Evolutionary conservation across 306 rosid species (phyloP).

Genomic region (Ormosia emarginata): DNA sequence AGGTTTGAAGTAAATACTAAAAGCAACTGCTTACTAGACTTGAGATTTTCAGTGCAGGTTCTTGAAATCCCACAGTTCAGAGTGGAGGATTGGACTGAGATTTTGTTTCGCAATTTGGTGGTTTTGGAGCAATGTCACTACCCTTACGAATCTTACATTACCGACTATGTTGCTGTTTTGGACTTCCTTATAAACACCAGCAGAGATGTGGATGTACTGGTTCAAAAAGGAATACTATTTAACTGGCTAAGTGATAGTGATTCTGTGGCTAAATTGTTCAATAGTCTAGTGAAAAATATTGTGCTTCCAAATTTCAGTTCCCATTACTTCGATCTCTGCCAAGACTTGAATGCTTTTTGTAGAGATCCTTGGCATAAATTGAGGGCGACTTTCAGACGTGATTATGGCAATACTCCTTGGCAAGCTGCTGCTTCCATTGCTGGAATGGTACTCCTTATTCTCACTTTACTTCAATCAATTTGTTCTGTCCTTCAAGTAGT

Average conservation of each 20-base stretch:
- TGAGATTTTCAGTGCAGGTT: slow-evolving; percentile 19
- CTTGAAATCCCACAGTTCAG: slow-evolving; percentile 31
- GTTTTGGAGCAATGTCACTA: slow-evolving; percentile 29
- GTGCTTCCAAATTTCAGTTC: neutral
- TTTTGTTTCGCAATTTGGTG: slow-evolving; percentile 19
- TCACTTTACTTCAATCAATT: slow-evolving; percentile 7
- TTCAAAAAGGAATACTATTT: slow-evolving; percentile 1
- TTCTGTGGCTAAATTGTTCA: slow-evolving; percentile 29
- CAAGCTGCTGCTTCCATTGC: slow-evolving; percentile 29
- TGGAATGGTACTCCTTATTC: slow-evolving; percentile 17
- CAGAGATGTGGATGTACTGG: slow-evolving; percentile 27
- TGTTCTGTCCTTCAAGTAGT: neutral
- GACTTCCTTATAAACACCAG: slow-evolving; percentile 17
- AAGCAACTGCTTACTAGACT: neutral
- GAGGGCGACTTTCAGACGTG: slow-evolving; percentile 31
- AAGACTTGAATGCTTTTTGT: slow-evolving; percentile 18
- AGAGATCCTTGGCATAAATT: neutral
- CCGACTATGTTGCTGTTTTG: slow-evolving; percentile 21
- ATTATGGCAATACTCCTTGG: slow-evolving; percentile 34
- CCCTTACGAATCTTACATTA: slow-evolving; percentile 6
- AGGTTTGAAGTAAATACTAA: neutral
- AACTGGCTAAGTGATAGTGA: slow-evolving; percentile 19
- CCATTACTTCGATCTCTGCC: neutral
- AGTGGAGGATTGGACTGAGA: slow-evolving; percentile 25
- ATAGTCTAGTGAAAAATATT: slow-evolving; percentile 21